phyloP scores from a whole-genome alignment of 352 stramenopile genomes.

The Phytophthora quininea region DNA sequence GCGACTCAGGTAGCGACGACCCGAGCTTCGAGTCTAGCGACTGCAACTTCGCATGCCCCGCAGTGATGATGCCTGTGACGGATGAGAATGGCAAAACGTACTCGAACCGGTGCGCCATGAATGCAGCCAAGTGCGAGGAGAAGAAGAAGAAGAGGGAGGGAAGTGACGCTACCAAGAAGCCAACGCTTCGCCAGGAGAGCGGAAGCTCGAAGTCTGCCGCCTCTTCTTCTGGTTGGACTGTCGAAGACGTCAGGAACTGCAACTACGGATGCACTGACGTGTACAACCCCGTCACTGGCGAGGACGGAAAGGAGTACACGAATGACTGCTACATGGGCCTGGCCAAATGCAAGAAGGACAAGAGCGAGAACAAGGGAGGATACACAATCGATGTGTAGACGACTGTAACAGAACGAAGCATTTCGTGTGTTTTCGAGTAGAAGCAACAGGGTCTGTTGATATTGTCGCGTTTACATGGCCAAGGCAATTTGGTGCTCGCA shows the following conservation, averaged over 20 bases:
- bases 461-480: too few relatives aligned
- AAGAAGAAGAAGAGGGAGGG: neutral
- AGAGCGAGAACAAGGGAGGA: too few relatives aligned
- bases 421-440: too few relatives aligned
- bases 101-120: slow-evolving; percentile 32
- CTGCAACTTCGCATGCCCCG: slow-evolving; percentile 18
- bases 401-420: neutral
- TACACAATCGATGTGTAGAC: neutral
- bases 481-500: neutral
- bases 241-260: too few relatives aligned
- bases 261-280: too few relatives aligned
- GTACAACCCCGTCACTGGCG: too few relatives aligned
- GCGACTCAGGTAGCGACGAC: neutral
- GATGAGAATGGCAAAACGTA: slow-evolving; percentile 32
- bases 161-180: neutral
- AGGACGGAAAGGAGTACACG: too few relatives aligned
- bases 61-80: slow-evolving; percentile 25
- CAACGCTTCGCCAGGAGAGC: neutral
- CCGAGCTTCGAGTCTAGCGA: neutral
- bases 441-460: too few relatives aligned
- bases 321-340: too few relatives aligned
- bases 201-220: too few relatives aligned
- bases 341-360: too few relatives aligned
- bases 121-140: slow-evolving; percentile 26
- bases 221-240: too few relatives aligned